Conservation (phyloP, 371 early-diverging fungal genomes). For the Mucor velutinosus region DNA sequence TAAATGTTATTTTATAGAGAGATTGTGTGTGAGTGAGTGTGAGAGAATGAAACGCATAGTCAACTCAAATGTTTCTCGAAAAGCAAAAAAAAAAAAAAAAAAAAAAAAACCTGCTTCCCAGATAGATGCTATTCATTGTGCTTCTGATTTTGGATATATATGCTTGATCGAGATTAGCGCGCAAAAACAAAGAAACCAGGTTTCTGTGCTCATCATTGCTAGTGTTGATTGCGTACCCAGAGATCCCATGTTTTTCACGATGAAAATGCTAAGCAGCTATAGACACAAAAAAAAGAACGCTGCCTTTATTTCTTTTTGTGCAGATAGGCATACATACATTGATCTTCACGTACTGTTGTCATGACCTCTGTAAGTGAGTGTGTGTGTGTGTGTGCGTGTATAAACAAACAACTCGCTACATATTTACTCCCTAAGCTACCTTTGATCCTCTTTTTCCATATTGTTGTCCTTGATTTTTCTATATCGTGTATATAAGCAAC, state of each 20-base stretch:
- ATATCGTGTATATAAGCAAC: not conserved
- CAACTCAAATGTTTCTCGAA: too few relatives aligned
- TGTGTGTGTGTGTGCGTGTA: not conserved
- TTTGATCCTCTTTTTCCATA: not conserved
- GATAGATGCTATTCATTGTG: too few relatives aligned
- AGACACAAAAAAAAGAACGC: not conserved
- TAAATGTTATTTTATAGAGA: too few relatives aligned
- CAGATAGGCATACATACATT: not conserved
- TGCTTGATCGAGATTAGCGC: too few relatives aligned
- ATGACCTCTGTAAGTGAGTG: not conserved
- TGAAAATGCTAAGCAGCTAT: not conserved
- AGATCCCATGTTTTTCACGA: not conserved
- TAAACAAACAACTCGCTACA: not conserved
- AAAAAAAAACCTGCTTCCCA: too few relatives aligned
- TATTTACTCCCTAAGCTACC: not conserved
- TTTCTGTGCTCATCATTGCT: too few relatives aligned
- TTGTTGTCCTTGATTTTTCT: not conserved
- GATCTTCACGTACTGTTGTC: not conserved
- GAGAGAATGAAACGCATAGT: too few relatives aligned
- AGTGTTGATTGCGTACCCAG: not conserved
- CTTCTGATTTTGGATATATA: too few relatives aligned
- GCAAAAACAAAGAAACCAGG: too few relatives aligned
- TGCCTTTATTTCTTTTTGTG: not conserved
- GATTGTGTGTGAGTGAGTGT: too few relatives aligned
- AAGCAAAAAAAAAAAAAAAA: too few relatives aligned